phyloP scores from a whole-genome alignment of 1,139 yeast genomes.

The Candida buenavistaensis region DNA sequence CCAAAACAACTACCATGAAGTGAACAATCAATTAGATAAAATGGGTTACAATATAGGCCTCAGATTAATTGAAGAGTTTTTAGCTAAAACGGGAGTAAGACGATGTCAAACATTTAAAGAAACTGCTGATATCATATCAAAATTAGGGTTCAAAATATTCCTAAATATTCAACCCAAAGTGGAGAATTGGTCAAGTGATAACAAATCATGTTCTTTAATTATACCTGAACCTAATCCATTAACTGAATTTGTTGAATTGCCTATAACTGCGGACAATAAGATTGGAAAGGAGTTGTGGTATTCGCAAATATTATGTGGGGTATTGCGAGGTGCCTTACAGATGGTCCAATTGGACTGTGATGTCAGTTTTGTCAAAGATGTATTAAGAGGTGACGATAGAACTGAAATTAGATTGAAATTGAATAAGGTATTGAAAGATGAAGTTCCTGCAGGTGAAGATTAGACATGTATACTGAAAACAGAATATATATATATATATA shows the following conservation, averaged over 20 bases:
- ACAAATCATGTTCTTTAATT: constrained; percentile 70
- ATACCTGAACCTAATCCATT: constrained; percentile 80
- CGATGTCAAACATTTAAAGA: constrained; percentile 80
- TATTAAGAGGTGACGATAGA: constrained; percentile 74
- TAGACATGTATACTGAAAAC: constrained; percentile 22
- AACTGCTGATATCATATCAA: constrained; percentile 83
- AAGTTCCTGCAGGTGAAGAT: constrained; percentile 96
- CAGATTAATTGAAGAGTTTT: constrained; percentile 86
- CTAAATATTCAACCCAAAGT: constrained; percentile 77
- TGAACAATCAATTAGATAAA: constrained; percentile 78
- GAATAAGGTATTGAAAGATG: constrained; percentile 78
- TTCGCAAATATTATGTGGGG: constrained; percentile 87
- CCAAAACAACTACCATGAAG: constrained; percentile 71
- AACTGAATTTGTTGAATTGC: constrained; percentile 93
- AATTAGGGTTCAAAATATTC: constrained; percentile 88
- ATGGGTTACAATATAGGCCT: constrained; percentile 98
- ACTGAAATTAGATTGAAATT: constrained; percentile 80
- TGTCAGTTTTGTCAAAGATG: constrained; percentile 76
- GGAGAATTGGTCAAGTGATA: constrained; percentile 76
- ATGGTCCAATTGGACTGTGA: constrained; percentile 96
- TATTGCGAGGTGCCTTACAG: constrained; percentile 85
- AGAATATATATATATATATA: neutral
- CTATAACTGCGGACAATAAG: constrained; percentile 58
- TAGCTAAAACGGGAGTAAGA: constrained; percentile 82
- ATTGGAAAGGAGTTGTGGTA: constrained; percentile 85